Conservation (phyloP, 179 eudicot genomes). For the Vitellaria paradoxa region DNA sequence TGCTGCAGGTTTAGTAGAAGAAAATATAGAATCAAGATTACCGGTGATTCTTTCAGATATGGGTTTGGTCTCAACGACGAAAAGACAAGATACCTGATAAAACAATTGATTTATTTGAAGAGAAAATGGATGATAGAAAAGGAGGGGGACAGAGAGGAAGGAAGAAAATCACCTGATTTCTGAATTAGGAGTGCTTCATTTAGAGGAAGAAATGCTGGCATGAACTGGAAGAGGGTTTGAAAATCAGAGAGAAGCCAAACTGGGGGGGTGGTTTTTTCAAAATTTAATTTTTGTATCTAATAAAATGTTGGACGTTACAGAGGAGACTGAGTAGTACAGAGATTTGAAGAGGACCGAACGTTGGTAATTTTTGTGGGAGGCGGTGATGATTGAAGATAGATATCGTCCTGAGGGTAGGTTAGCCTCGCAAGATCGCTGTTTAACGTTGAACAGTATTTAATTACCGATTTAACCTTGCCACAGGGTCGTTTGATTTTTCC, state of each 20-base stretch:
- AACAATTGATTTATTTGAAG: not conserved
- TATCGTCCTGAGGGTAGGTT: not conserved
- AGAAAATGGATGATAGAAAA: conserved; percentile 11
- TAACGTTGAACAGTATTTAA: not conserved
- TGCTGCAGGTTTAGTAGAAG: not conserved
- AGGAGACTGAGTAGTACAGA: not conserved
- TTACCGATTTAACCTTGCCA: not conserved
- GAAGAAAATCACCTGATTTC: conserved; percentile 13
- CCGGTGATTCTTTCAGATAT: not conserved
- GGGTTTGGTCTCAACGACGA: conserved; percentile 1
- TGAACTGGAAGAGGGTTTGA: not conserved
- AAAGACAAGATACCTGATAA: not conserved
- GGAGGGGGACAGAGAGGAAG: not conserved
- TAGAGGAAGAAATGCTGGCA: conserved; percentile 4
- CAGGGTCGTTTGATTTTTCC: too few relatives aligned
- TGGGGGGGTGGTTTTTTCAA: not conserved
- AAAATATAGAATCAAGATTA: not conserved
- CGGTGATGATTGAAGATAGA: conserved; percentile 31
- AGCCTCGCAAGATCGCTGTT: not conserved
- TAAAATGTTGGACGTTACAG: conserved; percentile 5
- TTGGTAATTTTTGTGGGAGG: not conserved
- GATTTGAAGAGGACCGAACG: not conserved
- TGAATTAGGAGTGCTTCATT: not conserved
- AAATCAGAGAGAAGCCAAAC: not conserved
- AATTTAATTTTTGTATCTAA: not conserved